Evolutionary conservation across 164 flowering plant genomes (phyloP).

Genomic region (Liriodendron chinense): DNA sequence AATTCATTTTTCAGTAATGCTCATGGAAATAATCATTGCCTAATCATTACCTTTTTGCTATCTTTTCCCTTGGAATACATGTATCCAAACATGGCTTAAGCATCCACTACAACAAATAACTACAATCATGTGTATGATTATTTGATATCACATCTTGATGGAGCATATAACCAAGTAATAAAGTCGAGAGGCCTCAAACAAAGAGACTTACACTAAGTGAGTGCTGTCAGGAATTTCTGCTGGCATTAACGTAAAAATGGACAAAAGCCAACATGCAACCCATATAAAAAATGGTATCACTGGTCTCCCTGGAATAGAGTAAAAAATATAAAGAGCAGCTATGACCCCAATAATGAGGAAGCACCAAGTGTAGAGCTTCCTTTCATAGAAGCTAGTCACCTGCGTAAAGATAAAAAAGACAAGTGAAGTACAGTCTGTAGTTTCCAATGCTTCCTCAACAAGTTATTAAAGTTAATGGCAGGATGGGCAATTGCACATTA

Average conservation of each 20-base stretch:
- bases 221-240: conserved; percentile 97
- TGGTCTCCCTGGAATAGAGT: conserved; percentile 49
- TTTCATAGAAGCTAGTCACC: conserved; percentile 90
- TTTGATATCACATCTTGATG: not conserved
- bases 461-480: not conserved
- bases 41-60: no score
- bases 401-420: conserved; percentile 30
- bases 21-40: no score
- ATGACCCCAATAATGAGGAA: conserved; percentile 59
- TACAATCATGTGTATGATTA: no score
- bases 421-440: conserved; percentile 14
- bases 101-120: not conserved
- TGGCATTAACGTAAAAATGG: conserved; percentile 89
- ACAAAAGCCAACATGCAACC: conserved; percentile 74
- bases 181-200: not conserved
- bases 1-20: no score
- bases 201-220: conserved; percentile 65
- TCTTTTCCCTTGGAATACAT: no score
- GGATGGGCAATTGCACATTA: not conserved
- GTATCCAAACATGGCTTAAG: no score
- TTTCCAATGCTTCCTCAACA: not conserved
- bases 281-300: conserved; percentile 58
- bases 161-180: conserved; percentile 2
- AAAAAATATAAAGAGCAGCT: conserved; percentile 49
- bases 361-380: conserved; percentile 82